Base-by-base conservation (phyloP, 2,329 filamentous ascomycete species). In the Hypoxylon sp. region DNA sequence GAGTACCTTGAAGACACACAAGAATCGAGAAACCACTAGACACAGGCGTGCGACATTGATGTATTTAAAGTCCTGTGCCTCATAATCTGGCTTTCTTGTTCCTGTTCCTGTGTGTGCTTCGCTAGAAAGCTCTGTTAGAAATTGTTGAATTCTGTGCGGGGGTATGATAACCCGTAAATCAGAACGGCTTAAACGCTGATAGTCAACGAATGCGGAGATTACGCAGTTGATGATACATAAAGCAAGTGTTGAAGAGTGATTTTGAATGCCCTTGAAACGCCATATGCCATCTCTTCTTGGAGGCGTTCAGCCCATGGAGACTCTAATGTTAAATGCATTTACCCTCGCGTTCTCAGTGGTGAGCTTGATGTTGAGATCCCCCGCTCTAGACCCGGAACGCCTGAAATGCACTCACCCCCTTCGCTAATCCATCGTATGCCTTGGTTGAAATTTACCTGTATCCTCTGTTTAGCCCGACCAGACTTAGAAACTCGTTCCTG, bases 401-500 rank as follows among this genome's bases (percentile, higher is more conserved):
- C 71, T n/a, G 8, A 52, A 33, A 68, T 65, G 54, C 51, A 65
- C 32, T 20, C 11, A 49, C 60, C 54, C 36, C 16, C 4, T 40
- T n/a, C n/a, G 45, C 42, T 38, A 33, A 54, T 16, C 32, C 32
- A 9, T 40, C 44, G 33, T 50, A 16, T 2, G n/a, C 32, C 44
- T 55, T 26, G 14, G 40, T 26, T 33, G 7, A 7, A 8, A 48
- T 51, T 24, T 73, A 72, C 58, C 57, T 68, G 51, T 49, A 71
- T 40, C 65, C 61, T 58, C 69, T 72, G 46, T 78, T 92, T 89
- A 93, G 79, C 38, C 86, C 86, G 32, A 90, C 82, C 33, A 99
- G 84, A 73, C 90, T 97, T 76, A 99, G 81, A 75, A 99, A 99
- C 80, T 99, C 96, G 77, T 97, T 96, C 73, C 96, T 85, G 9